Base-by-base conservation (phyloP, 768 basidiomycete genomes). In the Amanita jacksonii region DNA sequence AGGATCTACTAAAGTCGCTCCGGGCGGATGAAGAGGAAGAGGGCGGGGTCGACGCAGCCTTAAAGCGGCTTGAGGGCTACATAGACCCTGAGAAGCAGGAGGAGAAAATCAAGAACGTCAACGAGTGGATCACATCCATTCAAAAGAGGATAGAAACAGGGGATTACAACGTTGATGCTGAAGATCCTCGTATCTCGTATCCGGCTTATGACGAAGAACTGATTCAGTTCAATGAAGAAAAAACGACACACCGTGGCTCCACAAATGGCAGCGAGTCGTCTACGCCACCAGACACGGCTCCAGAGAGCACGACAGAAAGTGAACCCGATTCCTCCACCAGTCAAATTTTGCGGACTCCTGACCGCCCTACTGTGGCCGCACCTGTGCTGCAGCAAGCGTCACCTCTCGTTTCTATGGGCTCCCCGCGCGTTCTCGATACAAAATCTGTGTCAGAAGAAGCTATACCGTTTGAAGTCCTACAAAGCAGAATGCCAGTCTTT, bases 31-130 rank as follows among this genome's bases (percentile, higher is more conserved):
- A 45, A 32, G 87, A 81, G 46, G 70, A 63, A 13, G 51, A 51
- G 12, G 88, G 88, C 1, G 89, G 86, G 52, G 82, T 86, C 13
- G 88, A 90, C 24, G 85, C 79, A 5, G 90, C 92, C 13, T 59
- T 96, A 49, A 68, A 74, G 18, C 68, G 84, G 9, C 71, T 96
- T 30, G 90, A 94, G 60, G 92, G 90, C 0, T 79, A 89, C 57
- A 85, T 92, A 43, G 88, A 89, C 57, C 74, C 74, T 0, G 67
- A 77, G 48, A 73, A 75, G 54, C 76, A 83, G 56, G 68, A 76
- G 50, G 83, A 79, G 51, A 87, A 81, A 53, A 74, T 73, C 27
- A 70, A 70, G 38, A 88, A 89, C 57, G 85, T 92, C 3, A 80
- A 90, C 56, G 77, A 78, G 2, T 90, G 88, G 88, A 77, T 89